Base-by-base conservation (phyloP, 176 grass and related monocot genomes). In the Miscanthus lutarioriparius region DNA sequence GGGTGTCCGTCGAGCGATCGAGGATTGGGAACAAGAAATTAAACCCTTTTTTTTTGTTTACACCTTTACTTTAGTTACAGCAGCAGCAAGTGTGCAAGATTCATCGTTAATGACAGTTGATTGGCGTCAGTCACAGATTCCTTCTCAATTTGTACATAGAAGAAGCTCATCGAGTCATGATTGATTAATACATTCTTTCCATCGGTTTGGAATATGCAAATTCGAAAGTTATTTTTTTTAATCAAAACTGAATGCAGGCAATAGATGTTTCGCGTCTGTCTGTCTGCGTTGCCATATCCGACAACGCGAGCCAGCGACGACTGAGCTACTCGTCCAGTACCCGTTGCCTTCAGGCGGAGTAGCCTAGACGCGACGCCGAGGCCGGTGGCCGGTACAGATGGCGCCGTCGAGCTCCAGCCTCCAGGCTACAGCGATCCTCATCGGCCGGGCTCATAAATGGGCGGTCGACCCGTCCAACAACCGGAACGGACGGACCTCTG, bases 61-160 rank as follows among this genome's bases (percentile, higher is more conserved):
- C 79, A 81, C 2, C 2, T 38, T 56, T 71, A 39, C 51, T 23
- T 38, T n/a, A 37, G 1, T 32, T 35, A 35, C 65, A 53, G 22
- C 64, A 49, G 22, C 64, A 49, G 51, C 39, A 81, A 81, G 79
- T 80, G 77, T 80, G 77, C 62, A 32, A 45, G 44, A 79, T 79
- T 39, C 8, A 1, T 43, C 17, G 6, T 69, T 7, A 44, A 70
- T 70, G 47, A 36, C 32, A 10, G 36, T 63, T 26, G 23, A 70
- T 70, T 70, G 79, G 28, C 7, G 41, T 45, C 22, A 12, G 26
- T 30, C 10, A 83, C 81, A 73, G 17, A 65, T 74, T 65, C 4
- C 4, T 1, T 48, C 7, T 28, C 10, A 83, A 83, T 83, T 65
- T 83, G 81, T 75, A 83, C 39, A 83, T 75, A 83, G 70, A 74